Evolutionary conservation across 352 stramenopile genomes (phyloP).

Genomic region (Salisapilia sapeloensis): DNA sequence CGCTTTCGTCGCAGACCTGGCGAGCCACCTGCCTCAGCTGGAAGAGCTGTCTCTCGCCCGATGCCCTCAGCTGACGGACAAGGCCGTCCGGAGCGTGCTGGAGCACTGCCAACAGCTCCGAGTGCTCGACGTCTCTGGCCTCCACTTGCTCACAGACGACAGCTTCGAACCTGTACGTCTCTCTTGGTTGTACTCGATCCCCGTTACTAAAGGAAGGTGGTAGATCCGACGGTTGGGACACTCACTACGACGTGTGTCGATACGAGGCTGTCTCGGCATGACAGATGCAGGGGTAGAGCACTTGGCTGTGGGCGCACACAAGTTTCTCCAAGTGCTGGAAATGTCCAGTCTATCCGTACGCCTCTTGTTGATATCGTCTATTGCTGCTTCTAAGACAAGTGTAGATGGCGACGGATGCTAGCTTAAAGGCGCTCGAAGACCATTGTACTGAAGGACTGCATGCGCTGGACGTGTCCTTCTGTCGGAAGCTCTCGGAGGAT

Average conservation of each 20-base stretch:
- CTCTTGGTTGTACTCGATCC: neutral
- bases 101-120: conserved; percentile 40
- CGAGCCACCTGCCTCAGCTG: conserved; percentile 20
- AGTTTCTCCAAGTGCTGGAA: conserved; percentile 37
- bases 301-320: conserved; percentile 30
- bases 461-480: conserved; percentile 64
- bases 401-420: conserved; percentile 35
- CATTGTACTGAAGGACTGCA: conserved; percentile 21
- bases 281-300: conserved; percentile 40
- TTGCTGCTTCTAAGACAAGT: neutral
- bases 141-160: conserved; percentile 45
- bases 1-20: conserved; percentile 28
- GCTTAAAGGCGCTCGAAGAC: conserved; percentile 27
- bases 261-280: conserved; percentile 40
- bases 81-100: conserved; percentile 18
- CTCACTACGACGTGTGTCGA: conserved; percentile 25
- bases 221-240: conserved; percentile 33
- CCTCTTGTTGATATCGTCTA: conserved; percentile 2
- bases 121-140: conserved; percentile 44
- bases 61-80: conserved; percentile 50
- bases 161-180: conserved; percentile 34
- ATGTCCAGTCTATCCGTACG: conserved; percentile 66
- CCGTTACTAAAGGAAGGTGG: neutral
- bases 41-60: conserved; percentile 53
- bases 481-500: conserved; percentile 47